Evolutionary conservation across 129 eudicot species (phyloP).

Genomic region (Centrapalus pauciflorus): DNA sequence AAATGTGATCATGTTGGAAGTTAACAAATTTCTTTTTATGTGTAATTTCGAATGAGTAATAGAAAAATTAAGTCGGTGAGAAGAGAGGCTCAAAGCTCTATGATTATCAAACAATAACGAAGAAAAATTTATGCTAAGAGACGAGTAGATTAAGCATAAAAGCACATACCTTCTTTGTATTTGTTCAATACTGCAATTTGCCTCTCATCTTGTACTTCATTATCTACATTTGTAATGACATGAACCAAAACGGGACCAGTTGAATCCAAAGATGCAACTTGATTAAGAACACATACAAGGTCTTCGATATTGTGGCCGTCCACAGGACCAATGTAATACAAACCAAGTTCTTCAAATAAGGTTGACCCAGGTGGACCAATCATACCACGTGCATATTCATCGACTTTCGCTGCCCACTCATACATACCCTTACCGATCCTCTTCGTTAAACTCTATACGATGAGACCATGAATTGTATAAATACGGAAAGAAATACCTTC

Average conservation of each 20-base stretch:
- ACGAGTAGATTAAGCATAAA: slow-evolving; percentile 2
- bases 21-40: slow-evolving; percentile 7
- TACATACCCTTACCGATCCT: slow-evolving; percentile 79
- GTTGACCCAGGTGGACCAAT: slow-evolving; percentile 93
- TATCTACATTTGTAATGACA: slow-evolving; percentile 69
- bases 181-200: slow-evolving; percentile 20
- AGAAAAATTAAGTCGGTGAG: not conserved
- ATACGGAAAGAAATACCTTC: not conserved
- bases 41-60: no score
- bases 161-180: slow-evolving; percentile 40
- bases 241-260: slow-evolving; percentile 92
- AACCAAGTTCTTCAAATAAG: slow-evolving; percentile 88
- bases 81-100: not conserved
- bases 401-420: slow-evolving; percentile 97
- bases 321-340: slow-evolving; percentile 94
- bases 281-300: slow-evolving; percentile 73
- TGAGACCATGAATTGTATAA: slow-evolving; percentile 2
- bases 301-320: slow-evolving; percentile 93
- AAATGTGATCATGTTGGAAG: not conserved
- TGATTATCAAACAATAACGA: not conserved
- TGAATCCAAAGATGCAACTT: slow-evolving; percentile 81
- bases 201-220: slow-evolving; percentile 29
- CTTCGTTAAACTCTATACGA: slow-evolving; percentile 67
- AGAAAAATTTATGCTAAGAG: not conserved
- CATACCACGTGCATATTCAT: slow-evolving; percentile 94